Conservation (phyloP, 768 basidiomycete species). For the Russula virescens region DNA sequence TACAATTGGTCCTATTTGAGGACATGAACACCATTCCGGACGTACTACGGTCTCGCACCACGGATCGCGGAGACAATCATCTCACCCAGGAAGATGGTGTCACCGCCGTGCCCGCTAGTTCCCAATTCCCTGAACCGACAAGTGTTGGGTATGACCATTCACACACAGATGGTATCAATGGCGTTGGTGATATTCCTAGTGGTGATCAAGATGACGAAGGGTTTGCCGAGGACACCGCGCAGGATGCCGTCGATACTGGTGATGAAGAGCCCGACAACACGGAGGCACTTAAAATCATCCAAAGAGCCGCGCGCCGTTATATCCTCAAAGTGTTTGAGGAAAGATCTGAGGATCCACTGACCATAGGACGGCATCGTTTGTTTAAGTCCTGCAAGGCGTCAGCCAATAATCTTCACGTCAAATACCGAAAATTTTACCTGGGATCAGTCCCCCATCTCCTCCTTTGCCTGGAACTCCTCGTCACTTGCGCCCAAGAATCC, state of each 20-base stretch:
- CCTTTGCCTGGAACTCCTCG: conserved; percentile 15
- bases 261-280: conserved; percentile 6
- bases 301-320: conserved; percentile 7
- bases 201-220: neutral
- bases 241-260: neutral
- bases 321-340: neutral
- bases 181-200: neutral
- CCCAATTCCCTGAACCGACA: neutral
- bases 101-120: neutral
- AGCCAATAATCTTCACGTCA: neutral
- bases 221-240: neutral
- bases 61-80: too few species aligned
- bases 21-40: neutral
- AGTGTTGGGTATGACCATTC: neutral
- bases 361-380: conserved; percentile 3
- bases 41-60: neutral
- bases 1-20: neutral
- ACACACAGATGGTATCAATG: neutral
- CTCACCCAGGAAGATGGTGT: too few species aligned
- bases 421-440: conserved; percentile 12
- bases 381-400: conserved; percentile 10
- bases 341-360: neutral
- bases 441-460: conserved; percentile 17
- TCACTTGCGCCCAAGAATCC: neutral
- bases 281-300: neutral